phyloP scores from a whole-genome alignment of 169 alveolate genomes.

The Perkinsus chesapeaki region DNA sequence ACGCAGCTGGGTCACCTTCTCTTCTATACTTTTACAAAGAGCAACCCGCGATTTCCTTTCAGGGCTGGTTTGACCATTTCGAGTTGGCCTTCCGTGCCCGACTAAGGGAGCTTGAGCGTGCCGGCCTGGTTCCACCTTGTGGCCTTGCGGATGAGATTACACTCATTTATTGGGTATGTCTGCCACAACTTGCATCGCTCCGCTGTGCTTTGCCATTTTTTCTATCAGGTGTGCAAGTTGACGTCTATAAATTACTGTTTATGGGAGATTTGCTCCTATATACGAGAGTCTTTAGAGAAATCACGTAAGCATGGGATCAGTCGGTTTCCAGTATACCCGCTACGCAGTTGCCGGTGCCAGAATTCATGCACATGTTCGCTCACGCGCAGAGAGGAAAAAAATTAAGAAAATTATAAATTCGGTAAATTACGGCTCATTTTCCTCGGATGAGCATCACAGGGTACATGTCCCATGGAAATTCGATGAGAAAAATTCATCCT shows the following conservation, averaged over 20 bases:
- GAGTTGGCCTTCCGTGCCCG: background rate
- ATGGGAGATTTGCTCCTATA: slow-evolving; percentile 1
- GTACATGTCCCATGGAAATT: background rate
- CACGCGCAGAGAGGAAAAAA: background rate
- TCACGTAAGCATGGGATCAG: background rate
- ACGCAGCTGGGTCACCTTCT: background rate
- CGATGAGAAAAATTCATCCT: background rate
- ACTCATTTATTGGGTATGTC: background rate
- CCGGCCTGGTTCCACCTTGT: background rate
- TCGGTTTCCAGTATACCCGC: background rate
- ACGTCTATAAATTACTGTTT: background rate
- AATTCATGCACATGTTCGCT: background rate
- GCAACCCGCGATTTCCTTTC: background rate
- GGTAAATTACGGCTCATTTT: background rate
- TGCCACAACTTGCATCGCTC: background rate
- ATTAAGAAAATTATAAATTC: background rate
- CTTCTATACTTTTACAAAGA: background rate
- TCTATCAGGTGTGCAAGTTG: background rate
- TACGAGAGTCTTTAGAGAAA: background rate
- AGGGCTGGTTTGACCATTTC: background rate
- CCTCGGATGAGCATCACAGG: background rate
- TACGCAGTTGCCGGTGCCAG: background rate
- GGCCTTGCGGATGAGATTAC: background rate
- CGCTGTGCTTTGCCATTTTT: background rate
- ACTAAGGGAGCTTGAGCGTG: background rate